phyloP scores from a whole-genome alignment of 768 basidiomycete genomes.

The Leccinum sublutescens region DNA sequence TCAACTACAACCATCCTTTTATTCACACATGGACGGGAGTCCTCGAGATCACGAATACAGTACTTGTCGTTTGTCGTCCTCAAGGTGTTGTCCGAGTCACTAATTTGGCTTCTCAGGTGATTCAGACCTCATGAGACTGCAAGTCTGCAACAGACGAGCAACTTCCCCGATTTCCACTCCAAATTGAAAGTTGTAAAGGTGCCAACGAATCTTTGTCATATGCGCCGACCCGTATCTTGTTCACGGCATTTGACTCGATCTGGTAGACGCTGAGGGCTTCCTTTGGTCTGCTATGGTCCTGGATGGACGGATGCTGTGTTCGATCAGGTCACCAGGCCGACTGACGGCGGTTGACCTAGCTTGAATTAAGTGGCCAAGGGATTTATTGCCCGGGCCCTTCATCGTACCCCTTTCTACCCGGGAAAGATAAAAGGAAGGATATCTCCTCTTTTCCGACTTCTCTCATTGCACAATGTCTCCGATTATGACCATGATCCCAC shows the following conservation, averaged over 20 bases:
- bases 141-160: neutral
- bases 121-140: neutral
- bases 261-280: neutral
- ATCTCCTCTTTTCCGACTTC: neutral
- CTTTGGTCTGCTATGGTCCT: neutral
- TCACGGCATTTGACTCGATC: neutral
- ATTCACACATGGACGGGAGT: neutral
- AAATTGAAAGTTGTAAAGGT: neutral
- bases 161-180: neutral
- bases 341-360: neutral
- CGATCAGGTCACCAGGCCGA: neutral
- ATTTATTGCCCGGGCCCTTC: neutral
- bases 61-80: neutral
- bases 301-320: slow-evolving; percentile 1
- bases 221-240: neutral
- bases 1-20: neutral
- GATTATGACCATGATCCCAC: slow-evolving; percentile 14
- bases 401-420: neutral
- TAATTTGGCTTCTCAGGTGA: neutral
- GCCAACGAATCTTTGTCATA: neutral
- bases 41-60: neutral
- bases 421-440: slow-evolving; percentile 6
- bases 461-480: neutral
- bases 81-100: neutral
- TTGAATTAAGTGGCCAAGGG: neutral